Evolutionary conservation across 2,329 filamentous ascomycete genomes (phyloP), one percentile per base, ranked within the genome.

Genomic region (Nothophoma quercina): DNA sequence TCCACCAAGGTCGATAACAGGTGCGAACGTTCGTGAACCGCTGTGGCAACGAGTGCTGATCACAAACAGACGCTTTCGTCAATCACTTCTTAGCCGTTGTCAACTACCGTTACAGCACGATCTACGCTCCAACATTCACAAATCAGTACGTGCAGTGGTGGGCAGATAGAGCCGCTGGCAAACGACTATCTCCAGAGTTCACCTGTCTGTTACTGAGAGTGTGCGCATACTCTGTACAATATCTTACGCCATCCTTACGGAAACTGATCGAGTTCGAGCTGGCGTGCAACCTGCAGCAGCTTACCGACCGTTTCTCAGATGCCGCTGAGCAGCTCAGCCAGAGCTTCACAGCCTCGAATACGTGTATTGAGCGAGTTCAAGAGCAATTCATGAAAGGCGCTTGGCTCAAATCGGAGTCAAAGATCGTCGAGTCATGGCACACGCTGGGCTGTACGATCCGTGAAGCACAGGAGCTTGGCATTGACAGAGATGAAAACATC

Each of bases 341-440:
- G 26, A 76, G 70, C 18, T 78, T 81, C 30, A 44, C 71, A 3
- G 75, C 78, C 1, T 78, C 78, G 0, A 74, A 74, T 42, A 78
- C 77, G 1, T 75, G 78, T 3, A 61, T 81, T 6, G 64, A 71
- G 28, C 77, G 81, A 13, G 76, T 82, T 1, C 79, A 82, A 59
- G 80, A 82, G 58, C 67, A 79, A n/a, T 81, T 82, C 46, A 56
- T 81, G 3, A 78, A 74, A 18, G 74, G 76, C 2, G 70, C 72
- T 18, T 82, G 79, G 79, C 76, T 75, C 34, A 81, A 81, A 53
- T 75, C 75, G 3, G 78, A 79, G 48, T 76, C 75, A 12, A 71
- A 73, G 16, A 81, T 80, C 59, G 74, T 78, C 1, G 78, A 81
- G 23, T 74, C 79, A 0, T 82, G 80, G 80, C 79, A 81, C 68